phyloP scores from a whole-genome alignment of 2,329 filamentous ascomycete genomes.

The Colletotrichum somersetense region DNA sequence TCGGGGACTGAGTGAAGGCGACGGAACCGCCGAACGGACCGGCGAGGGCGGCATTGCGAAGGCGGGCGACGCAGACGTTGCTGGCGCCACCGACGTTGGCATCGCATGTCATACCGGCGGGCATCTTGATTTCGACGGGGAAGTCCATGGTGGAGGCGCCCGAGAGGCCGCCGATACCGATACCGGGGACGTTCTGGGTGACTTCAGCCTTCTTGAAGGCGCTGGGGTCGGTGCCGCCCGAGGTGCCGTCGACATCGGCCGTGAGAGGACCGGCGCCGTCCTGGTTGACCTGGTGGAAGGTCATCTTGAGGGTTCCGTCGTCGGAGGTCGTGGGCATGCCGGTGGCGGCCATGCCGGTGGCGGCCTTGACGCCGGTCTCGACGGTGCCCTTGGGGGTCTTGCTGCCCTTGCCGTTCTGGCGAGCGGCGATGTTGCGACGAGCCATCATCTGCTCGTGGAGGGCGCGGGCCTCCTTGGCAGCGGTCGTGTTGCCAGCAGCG shows the following conservation, averaged over 20 bases:
- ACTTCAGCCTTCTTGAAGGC: slow-evolving; percentile 72
- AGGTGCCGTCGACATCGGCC: slow-evolving; percentile 71
- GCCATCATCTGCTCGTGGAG: slow-evolving; percentile 59
- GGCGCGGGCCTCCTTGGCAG: slow-evolving; percentile 53
- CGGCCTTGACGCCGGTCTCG: slow-evolving; percentile 66
- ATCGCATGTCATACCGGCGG: slow-evolving; percentile 74
- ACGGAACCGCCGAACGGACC: slow-evolving; percentile 76
- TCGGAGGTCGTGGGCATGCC: slow-evolving; percentile 75
- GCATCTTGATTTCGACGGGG: slow-evolving; percentile 74
- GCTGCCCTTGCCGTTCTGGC: slow-evolving; percentile 40
- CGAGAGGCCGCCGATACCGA: slow-evolving; percentile 67
- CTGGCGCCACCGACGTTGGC: slow-evolving; percentile 68
- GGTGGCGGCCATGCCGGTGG: slow-evolving; percentile 69
- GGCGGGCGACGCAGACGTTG: slow-evolving; percentile 74
- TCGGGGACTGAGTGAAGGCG: slow-evolving; percentile 72
- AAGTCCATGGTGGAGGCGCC: slow-evolving; percentile 72
- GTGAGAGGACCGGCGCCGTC: slow-evolving; percentile 75
- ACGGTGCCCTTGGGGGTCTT: slow-evolving; percentile 46
- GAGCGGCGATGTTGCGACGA: slow-evolving; percentile 33
- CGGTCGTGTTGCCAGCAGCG: slow-evolving; percentile 52
- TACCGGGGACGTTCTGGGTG: slow-evolving; percentile 71
- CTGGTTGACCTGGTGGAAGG: slow-evolving; percentile 78
- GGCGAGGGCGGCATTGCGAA: slow-evolving; percentile 71
- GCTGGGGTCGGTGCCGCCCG: slow-evolving; percentile 69
- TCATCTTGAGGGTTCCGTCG: slow-evolving; percentile 75